Base-by-base conservation (phyloP, 2,329 filamentous ascomycete species). In the Pseudogymnoascus sp. region DNA sequence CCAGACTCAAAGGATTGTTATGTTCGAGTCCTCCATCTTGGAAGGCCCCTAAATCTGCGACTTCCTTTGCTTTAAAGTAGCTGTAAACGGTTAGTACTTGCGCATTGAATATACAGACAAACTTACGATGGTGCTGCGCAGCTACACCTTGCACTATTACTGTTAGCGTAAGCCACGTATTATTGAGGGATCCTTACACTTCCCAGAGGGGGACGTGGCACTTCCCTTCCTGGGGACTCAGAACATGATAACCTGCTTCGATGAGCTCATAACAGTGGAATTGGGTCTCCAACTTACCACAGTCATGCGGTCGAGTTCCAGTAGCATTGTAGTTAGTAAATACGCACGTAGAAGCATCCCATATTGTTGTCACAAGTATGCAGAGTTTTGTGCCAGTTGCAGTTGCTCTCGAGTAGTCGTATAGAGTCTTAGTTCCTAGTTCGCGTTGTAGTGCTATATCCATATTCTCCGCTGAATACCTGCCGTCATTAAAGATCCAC, bases 21-120 rank as follows among this genome's bases (percentile, higher is more conserved):
- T 64, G 45, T 41, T 51, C 21, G 5, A 68, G 34, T 11, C 66
- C 66, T 6, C 66, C 66, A 64, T 68, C 65, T 61, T 68, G 61
- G 54, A 68, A 68, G 16, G 67, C 62, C 6, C 64, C 65, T 8
- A 65, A 23, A 16, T 25, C 63, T n/a, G 48, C 8, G 11, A 68
- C 66, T 4, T 45, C 4, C 5, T 61, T 60, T 21, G 66, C 41
- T 34, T 51, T 65, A 34, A 68, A 68, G 4, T 65, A 51, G 7
- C 66, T 68, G 14, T 21, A 34, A 21, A 16, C 23, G 21, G 34
- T 39, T 54, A 61, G 48, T 31, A 62, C n/a, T 31, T 28, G 8
- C 16, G n/a, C 62, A 37, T 28, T 19, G 8, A 6, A 62, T 19
- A 21, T 19, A 19, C 28, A 19, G 31, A n/a, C 19, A 54, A 36